Percentiles rank a stretch among this genome's conserved stretches.
These are phyloP conservation scores for Dichotomocladium elegans DNA, from an alignment of 371 early-diverging fungal genomes.

Conservation along the genomic window DNA sequence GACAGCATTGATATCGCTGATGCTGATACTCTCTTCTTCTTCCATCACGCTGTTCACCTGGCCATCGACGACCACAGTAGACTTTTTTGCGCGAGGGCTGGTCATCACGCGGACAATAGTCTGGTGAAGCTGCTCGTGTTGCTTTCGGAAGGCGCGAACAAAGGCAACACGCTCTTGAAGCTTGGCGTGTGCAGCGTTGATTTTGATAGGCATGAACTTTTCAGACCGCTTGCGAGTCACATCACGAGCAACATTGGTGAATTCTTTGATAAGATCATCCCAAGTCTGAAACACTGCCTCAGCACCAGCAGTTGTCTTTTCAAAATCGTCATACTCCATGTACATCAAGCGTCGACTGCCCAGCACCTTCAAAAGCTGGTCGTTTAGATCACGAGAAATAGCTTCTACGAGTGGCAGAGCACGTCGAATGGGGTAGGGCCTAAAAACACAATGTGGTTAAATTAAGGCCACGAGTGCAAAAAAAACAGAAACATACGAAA, in stretches of 20 bases:
- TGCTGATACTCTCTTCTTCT: conserved; percentile 56
- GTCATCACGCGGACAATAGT: conserved; percentile 94
- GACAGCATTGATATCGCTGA: conserved; percentile 72
- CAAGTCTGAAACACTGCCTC: conserved; percentile 89
- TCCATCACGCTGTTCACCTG: conserved; percentile 49
- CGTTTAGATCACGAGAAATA: conserved; percentile 91
- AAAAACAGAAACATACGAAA: conserved; percentile 55
- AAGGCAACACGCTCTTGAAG: conserved; percentile 93
- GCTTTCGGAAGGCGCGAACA: conserved; percentile 87
- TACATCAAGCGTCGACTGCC: conserved; percentile 90
- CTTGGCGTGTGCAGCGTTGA: conserved; percentile 86
- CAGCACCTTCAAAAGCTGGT: conserved; percentile 86
- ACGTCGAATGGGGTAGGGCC: conserved; percentile 93
- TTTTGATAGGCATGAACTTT: conserved; percentile 93
- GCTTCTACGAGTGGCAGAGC: conserved; percentile 93
- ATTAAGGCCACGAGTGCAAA: neutral
- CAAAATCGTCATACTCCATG: conserved; percentile 87
- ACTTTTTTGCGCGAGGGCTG: conserved; percentile 55
- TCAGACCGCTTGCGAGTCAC: conserved; percentile 89
- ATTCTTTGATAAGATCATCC: conserved; percentile 95
- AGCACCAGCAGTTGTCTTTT: conserved; percentile 76
- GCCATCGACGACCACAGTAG: conserved; percentile 49
- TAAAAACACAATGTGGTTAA: conserved; percentile 4
- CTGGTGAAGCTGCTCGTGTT: conserved; percentile 94
- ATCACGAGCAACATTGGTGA: conserved; percentile 92